These are phyloP conservation scores for Bremia lactucae DNA, from an alignment of 352 stramenopile genomes.

Conservation along the genomic window DNA sequence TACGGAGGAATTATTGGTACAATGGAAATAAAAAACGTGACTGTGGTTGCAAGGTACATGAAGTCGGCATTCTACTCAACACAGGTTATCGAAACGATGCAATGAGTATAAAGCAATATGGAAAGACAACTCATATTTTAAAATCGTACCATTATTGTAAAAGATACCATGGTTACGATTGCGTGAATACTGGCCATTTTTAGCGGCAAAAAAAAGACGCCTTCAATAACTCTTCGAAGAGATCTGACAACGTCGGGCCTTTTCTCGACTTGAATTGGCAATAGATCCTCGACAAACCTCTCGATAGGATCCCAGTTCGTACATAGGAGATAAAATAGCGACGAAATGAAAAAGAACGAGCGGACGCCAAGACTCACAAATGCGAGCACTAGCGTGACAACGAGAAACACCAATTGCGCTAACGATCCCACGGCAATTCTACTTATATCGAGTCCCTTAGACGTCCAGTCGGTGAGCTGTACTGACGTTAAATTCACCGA, in stretches of 20 bases:
- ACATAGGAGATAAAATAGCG: conserved; percentile 79
- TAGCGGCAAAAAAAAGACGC: conserved; percentile 79
- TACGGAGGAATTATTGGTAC: conserved; percentile 82
- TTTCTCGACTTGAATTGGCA: conserved; percentile 70
- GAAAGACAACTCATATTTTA: no score
- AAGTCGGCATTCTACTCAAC: conserved; percentile 65
- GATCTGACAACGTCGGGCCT: conserved; percentile 57
- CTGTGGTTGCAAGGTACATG: conserved; percentile 73
- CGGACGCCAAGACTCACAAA: conserved; percentile 81
- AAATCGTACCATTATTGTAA: conserved; percentile 74
- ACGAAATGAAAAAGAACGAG: conserved; percentile 83
- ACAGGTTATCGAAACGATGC: not conserved
- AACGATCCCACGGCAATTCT: conserved; percentile 74
- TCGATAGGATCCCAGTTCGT: conserved; percentile 84
- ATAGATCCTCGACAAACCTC: conserved; percentile 63
- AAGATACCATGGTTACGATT: conserved; percentile 82
- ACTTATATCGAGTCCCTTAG: conserved; percentile 75
- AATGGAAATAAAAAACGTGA: conserved; percentile 85
- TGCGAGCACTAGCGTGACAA: conserved; percentile 69
- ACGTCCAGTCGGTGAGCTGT: conserved; percentile 79
- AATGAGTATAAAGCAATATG: not conserved
- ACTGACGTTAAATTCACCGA: conserved; percentile 79
- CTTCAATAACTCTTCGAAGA: conserved; percentile 71
- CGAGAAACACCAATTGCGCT: conserved; percentile 64
- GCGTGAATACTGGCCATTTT: conserved; percentile 85